A percentile compares a stretch with the other conserved stretches of the same genome.
These are phyloP conservation scores for Candida multigemmis DNA, from an alignment of 805 yeast species.

Conservation along the genomic window DNA sequence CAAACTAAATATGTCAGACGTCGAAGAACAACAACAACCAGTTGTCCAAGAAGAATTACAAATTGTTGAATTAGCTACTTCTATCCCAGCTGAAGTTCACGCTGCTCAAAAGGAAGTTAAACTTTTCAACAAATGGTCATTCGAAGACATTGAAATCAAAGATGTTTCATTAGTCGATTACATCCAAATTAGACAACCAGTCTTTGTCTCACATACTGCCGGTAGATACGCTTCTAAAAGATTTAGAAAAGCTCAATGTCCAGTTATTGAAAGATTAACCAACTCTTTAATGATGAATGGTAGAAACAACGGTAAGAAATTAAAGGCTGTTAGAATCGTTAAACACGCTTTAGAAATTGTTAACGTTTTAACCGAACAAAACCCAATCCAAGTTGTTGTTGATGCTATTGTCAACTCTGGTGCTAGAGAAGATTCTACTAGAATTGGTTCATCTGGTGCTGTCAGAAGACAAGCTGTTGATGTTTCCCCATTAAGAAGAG, in stretches of 20 bases:
- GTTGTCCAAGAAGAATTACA: slow-evolving; percentile 80
- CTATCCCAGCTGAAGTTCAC: slow-evolving; percentile 95
- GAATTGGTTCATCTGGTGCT: slow-evolving; percentile 99
- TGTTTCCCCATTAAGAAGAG: slow-evolving; percentile 99
- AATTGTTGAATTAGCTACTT: slow-evolving; percentile 82
- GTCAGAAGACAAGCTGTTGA: slow-evolving; percentile 99
- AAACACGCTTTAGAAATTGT: slow-evolving; percentile 99
- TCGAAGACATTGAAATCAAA: slow-evolving; percentile 94
- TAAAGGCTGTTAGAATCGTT: slow-evolving; percentile 99
- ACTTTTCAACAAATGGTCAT: slow-evolving; percentile 99
- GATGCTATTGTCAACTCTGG: slow-evolving; percentile 99
- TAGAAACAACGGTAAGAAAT: slow-evolving; percentile 99
- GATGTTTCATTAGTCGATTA: slow-evolving; percentile 98
- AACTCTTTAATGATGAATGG: slow-evolving; percentile 99
- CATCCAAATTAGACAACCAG: slow-evolving; percentile 96
- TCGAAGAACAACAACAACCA: slow-evolving; percentile 55
- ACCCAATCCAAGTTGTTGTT: slow-evolving; percentile 98
- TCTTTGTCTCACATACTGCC: slow-evolving; percentile 97
- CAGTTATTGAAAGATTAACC: slow-evolving; percentile 98
- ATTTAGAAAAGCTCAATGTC: slow-evolving; percentile 99
- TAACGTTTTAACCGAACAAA: slow-evolving; percentile 93
- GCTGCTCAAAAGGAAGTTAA: slow-evolving; percentile 93
- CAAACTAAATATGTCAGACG: slow-evolving; percentile 77
- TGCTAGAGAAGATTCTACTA: slow-evolving; percentile 99
- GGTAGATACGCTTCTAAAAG: slow-evolving; percentile 99